Conservation (phyloP, 306 rosid species). For the Nissolia schottii region DNA sequence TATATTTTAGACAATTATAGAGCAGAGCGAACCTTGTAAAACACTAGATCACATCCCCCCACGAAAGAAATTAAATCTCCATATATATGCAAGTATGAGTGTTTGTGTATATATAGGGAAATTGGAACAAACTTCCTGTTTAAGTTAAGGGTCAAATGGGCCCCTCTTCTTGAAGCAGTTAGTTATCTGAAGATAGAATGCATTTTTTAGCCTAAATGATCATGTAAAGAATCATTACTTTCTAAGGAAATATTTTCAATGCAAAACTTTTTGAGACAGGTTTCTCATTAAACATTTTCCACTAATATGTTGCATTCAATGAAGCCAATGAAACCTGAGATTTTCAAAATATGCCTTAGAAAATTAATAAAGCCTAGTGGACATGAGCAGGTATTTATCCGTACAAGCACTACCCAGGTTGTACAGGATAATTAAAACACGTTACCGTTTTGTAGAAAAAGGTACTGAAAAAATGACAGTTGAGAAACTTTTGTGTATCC, state of each 20-base stretch:
- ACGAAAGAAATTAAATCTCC: too few species aligned
- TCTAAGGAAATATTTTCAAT: not conserved
- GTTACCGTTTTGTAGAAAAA: conserved; percentile 86
- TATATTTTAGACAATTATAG: not conserved
- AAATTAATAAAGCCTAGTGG: not conserved
- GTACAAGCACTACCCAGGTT: not conserved
- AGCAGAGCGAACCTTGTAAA: not conserved
- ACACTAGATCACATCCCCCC: not conserved
- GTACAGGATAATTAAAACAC: not conserved
- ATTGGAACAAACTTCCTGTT: not conserved
- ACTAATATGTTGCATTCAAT: not conserved
- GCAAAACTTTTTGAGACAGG: not conserved
- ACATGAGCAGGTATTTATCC: not conserved
- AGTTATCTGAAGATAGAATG: not conserved
- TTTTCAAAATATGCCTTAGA: not conserved
- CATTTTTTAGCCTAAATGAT: not conserved
- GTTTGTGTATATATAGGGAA: not conserved
- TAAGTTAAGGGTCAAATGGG: not conserved
- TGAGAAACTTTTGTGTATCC: conserved; percentile 62
- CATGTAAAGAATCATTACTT: not conserved
- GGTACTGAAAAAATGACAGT: conserved; percentile 86
- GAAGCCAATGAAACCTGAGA: conserved; percentile 13
- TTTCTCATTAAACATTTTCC: conserved; percentile 9
- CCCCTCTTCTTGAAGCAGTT: not conserved
- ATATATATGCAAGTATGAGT: not conserved